A percentile compares a stretch with the other conserved stretches of the same genome.
Evolutionary conservation across 1,284 basidiomycete genomes (phyloP).

Genomic region (Cryptococcus sp.): DNA sequence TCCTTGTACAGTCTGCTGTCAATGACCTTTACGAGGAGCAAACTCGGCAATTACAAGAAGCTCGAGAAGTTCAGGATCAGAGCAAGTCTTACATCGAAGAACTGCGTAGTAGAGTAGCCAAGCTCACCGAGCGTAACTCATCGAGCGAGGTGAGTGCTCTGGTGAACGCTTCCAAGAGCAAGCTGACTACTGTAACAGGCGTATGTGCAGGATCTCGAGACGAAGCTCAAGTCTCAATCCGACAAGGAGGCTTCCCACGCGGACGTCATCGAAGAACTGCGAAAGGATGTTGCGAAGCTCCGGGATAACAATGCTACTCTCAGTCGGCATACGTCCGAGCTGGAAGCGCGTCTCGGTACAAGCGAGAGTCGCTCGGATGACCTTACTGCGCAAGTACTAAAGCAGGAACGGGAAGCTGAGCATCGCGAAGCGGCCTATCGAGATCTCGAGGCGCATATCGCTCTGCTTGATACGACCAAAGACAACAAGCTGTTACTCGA

Average conservation of each 20-base stretch:
- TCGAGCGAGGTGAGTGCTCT: slow-evolving; percentile 73
- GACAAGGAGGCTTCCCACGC: slow-evolving; percentile 73
- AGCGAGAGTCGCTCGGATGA: slow-evolving; percentile 72
- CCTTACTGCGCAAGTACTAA: slow-evolving; percentile 71
- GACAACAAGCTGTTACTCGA: slow-evolving; percentile 59
- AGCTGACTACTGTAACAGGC: slow-evolving; percentile 54
- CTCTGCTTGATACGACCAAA: slow-evolving; percentile 67
- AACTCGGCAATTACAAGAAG: slow-evolving; percentile 69
- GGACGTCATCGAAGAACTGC: slow-evolving; percentile 75
- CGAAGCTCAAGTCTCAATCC: slow-evolving; percentile 78
- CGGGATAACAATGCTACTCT: slow-evolving; percentile 74
- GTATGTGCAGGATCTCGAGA: slow-evolving; percentile 89
- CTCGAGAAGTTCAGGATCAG: slow-evolving; percentile 69
- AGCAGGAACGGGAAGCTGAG: slow-evolving; percentile 74
- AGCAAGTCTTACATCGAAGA: slow-evolving; percentile 86
- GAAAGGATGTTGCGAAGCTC: slow-evolving; percentile 75
- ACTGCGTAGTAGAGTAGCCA: slow-evolving; percentile 73
- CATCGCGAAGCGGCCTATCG: slow-evolving; percentile 66
- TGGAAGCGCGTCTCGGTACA: slow-evolving; percentile 77
- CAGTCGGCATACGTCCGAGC: slow-evolving; percentile 79
- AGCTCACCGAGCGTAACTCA: slow-evolving; percentile 81
- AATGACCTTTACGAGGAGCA: slow-evolving; percentile 91
- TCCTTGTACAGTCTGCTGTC: slow-evolving; percentile 22
- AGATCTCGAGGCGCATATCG: slow-evolving; percentile 70
- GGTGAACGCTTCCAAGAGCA: not conserved